These are phyloP conservation scores for Trichothecium roseum DNA, from an alignment of 2,329 filamentous ascomycete genomes.

Conservation along the genomic window DNA sequence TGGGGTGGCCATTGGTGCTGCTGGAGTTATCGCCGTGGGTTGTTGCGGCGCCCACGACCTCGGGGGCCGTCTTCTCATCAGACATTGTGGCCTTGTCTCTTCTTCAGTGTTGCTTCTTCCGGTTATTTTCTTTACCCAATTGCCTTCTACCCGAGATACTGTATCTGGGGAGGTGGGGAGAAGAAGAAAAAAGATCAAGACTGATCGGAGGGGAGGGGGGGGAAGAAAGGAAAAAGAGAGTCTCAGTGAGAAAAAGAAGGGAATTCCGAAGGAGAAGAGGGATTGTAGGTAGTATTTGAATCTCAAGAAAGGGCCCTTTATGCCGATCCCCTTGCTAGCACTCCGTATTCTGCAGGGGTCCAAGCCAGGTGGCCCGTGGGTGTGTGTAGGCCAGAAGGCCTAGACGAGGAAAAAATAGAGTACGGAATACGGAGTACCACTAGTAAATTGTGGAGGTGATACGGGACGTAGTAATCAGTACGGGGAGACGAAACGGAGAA, in stretches of 20 bases:
- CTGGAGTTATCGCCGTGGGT: conserved; percentile 3
- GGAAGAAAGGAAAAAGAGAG: conserved; percentile 6
- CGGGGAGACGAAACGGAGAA: no score
- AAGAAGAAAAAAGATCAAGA: conserved; percentile 7
- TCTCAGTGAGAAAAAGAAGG: no score
- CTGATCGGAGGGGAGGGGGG: conserved; percentile 5
- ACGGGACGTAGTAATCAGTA: no score
- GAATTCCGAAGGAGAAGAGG: neutral
- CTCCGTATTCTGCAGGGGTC: no score
- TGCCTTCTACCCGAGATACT: neutral
- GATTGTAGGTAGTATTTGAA: neutral
- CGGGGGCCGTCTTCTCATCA: conserved; percentile 13
- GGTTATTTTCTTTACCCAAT: neutral
- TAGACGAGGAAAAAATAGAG: no score
- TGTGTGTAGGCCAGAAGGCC: no score
- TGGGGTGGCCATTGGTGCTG: neutral
- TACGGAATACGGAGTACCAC: no score
- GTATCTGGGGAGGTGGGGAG: neutral
- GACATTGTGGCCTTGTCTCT: conserved; percentile 10
- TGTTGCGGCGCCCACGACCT: no score
- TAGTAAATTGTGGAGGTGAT: no score
- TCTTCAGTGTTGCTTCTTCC: neutral
- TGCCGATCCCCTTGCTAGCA: no score
- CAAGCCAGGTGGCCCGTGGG: no score
- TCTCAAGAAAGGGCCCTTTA: no score